Percentiles rank a stretch among this genome's conserved stretches.
Conservation (phyloP, 73 alveolate species). For the Paramecium sonneborni region DNA sequence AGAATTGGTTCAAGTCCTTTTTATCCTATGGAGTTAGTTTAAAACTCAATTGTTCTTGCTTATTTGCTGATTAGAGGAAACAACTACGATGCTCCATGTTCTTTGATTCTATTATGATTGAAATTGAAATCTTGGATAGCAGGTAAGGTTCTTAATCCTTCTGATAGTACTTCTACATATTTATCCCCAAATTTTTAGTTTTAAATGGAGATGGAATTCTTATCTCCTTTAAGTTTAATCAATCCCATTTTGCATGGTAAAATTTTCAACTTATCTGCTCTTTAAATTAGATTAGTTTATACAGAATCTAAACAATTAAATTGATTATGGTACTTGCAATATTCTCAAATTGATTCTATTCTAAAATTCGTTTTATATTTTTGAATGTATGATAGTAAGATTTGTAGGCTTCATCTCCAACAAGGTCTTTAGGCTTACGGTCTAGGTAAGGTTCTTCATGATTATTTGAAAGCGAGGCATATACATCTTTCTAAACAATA, state of each 20-base stretch:
- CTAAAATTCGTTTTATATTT: conserved; percentile 23
- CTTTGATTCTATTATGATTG: conserved; percentile 45
- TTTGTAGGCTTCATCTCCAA: conserved; percentile 29
- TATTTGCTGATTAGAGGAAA: conserved; percentile 46
- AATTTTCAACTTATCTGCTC: conserved; percentile 3
- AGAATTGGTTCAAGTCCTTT: conserved; percentile 28
- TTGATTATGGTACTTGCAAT: neutral
- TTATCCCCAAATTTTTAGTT: conserved; percentile 58
- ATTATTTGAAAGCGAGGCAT: neutral
- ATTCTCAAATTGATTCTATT: conserved; percentile 9
- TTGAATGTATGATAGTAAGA: neutral
- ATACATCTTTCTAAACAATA: conserved; percentile 13
- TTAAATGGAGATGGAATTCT: neutral
- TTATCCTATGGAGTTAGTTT: conserved; percentile 35
- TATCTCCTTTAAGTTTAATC: conserved; percentile 12
- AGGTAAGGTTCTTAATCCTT: conserved; percentile 26
- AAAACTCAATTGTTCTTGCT: conserved; percentile 55
- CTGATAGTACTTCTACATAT: conserved; percentile 51
- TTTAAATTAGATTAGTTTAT: conserved; percentile 5
- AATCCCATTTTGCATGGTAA: conserved; percentile 63
- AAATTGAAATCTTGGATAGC: conserved; percentile 43
- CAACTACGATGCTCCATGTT: conserved; percentile 24
- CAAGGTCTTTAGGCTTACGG: conserved; percentile 26
- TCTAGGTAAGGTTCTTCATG: conserved; percentile 39
- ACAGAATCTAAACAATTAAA: neutral